Evolutionary conservation across 208 protist genomes (phyloP).

Genomic region (Wallacemonas sp.): DNA sequence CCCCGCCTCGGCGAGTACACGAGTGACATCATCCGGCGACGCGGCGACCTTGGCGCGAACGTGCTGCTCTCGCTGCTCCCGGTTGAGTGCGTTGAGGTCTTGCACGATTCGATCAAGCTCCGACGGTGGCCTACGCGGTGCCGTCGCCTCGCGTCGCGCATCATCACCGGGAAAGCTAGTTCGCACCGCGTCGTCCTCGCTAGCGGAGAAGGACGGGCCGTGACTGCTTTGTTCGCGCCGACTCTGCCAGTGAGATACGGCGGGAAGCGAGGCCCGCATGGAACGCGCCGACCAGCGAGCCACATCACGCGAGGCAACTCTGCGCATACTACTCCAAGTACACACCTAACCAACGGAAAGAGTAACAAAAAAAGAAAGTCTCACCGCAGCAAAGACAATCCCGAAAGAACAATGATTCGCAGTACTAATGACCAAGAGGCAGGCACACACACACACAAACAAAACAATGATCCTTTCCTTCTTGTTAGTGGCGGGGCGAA

Average conservation of each 20-base stretch:
- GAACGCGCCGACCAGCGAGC: not conserved
- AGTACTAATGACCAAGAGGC: too few species aligned
- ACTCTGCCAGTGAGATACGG: not conserved
- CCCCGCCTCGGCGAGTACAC: not conserved
- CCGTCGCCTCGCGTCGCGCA: not conserved
- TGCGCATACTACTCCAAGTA: too few species aligned
- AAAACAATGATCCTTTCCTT: too few species aligned
- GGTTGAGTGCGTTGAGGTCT: conserved; percentile 2
- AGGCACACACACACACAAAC: too few species aligned
- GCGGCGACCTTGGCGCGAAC: conserved; percentile 4
- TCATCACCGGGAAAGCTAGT: not conserved
- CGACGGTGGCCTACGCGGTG: conserved; percentile 1
- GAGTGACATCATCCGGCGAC: not conserved
- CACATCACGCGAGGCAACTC: not conserved
- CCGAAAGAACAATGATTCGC: not conserved
- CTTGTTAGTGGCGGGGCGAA: not conserved
- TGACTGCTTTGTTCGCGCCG: not conserved
- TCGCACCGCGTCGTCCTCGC: not conserved
- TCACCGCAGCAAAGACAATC: not conserved
- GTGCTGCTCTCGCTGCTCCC: conserved; percentile 6
- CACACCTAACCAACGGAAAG: not conserved
- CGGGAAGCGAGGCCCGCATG: not conserved
- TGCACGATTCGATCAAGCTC: conserved; percentile 7
- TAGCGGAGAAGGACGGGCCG: too few species aligned
- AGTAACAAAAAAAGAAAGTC: conserved; percentile 6